Base-by-base conservation (phyloP, 768 basidiomycete species). In the Boletus tylopilopsis region DNA sequence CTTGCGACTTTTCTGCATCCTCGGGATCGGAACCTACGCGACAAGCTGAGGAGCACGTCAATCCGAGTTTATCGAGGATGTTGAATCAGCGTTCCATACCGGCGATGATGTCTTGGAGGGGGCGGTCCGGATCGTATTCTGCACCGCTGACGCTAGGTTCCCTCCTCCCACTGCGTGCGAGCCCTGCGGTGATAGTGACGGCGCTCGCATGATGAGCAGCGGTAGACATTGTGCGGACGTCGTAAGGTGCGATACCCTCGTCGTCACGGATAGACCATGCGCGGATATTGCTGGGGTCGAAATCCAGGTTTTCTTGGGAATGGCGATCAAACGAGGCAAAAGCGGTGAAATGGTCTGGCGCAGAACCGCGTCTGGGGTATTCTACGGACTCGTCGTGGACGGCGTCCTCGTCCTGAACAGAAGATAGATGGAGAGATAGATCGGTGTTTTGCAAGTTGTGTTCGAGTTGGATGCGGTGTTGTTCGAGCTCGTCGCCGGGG, bases 201-300 rank as follows among this genome's bases (percentile, higher is more conserved):
- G 82, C 90, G 55, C 87, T 90, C 22, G 90, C 92, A 68, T 96
- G 94, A 67, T 96, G 94, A 1, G 85, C 90, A 9, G 81, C 82
- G 0, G 93, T 94, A 0, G 90, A 93, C 50, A 90, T 67, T 0
- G 87, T 88, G 50, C 83, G 81, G 19, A 78, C 82, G 34, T 76
- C 79, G 55, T 82, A 88, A 0, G 85, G 84, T 54, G 78, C 74
- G 27, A 84, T 69, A 18, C 81, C 85, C 12, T 86, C 85, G 5
- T 87, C 84, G 47, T 79, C 76, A 42, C 87, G 75, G 59, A 80
- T 78, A 19, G 80, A 80, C 81, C 81, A 84, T 1, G 74, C 74
- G 50, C 78, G 78, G 22, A 74, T 62, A 35, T 72, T 75, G 50
- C 72, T 73, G 22, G 73, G 73, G 37, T 81, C 81, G 5, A 77